These are phyloP conservation scores for Colletotrichum chlorophyti DNA, from an alignment of 2,329 filamentous ascomycete species.

Conservation along the genomic window DNA sequence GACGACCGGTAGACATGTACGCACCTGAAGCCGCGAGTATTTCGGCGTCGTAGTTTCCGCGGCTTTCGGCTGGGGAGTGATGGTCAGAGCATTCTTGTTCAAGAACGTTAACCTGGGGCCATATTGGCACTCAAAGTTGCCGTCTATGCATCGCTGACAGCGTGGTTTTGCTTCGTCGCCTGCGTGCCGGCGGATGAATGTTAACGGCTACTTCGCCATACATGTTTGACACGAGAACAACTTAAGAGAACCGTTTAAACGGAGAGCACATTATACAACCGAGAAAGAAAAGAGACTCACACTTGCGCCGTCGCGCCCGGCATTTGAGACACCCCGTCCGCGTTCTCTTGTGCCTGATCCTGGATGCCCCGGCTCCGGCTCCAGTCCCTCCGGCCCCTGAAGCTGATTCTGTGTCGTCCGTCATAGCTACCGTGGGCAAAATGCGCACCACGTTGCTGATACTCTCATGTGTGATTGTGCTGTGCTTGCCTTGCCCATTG, in stretches of 20 bases:
- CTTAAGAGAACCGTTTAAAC: too few species aligned
- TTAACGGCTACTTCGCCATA: not conserved
- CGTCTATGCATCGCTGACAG: constrained; percentile 54
- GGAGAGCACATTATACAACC: too few species aligned
- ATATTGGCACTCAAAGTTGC: constrained; percentile 56
- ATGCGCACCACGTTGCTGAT: too few species aligned
- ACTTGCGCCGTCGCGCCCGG: constrained; percentile 55
- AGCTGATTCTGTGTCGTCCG: constrained; percentile 19
- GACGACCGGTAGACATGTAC: not conserved
- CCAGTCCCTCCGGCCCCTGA: constrained; percentile 3
- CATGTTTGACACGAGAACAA: too few species aligned
- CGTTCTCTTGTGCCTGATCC: constrained; percentile 34
- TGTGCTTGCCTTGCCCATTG: constrained; percentile 8
- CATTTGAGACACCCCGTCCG: constrained; percentile 57
- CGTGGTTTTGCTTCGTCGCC: constrained; percentile 58
- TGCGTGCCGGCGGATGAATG: constrained; percentile 31
- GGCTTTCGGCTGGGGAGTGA: constrained; percentile 28
- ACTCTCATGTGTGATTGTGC: not conserved
- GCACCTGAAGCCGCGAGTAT: constrained; percentile 30
- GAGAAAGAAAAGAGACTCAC: constrained; percentile 37
- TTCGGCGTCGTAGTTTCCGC: constrained; percentile 6
- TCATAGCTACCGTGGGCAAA: too few species aligned
- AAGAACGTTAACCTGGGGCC: constrained; percentile 54
- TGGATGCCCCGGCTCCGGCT: not conserved
- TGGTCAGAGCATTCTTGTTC: constrained; percentile 54